Conservation (phyloP, 352 stramenopile genomes). For the Phytophthora boehmeriae region DNA sequence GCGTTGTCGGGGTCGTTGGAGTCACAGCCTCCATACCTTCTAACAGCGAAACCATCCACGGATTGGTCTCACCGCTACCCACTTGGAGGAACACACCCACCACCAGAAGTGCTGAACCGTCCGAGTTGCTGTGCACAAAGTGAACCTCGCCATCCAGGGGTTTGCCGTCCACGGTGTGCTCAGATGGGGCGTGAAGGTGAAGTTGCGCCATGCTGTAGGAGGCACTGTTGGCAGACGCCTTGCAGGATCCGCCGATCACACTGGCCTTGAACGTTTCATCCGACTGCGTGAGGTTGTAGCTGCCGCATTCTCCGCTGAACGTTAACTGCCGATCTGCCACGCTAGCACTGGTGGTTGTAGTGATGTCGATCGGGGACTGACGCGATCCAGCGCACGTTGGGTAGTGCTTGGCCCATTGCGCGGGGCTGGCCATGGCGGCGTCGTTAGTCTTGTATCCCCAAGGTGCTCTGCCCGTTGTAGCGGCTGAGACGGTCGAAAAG, state of each 20-base stretch:
- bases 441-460: constrained; percentile 33
- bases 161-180: constrained; percentile 51
- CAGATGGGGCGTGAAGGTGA: constrained; percentile 48
- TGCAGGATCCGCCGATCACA: constrained; percentile 27
- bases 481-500: constrained; percentile 9
- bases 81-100: constrained; percentile 38
- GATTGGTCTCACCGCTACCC: constrained; percentile 14
- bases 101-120: constrained; percentile 33
- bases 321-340: constrained; percentile 13
- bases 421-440: constrained; percentile 14
- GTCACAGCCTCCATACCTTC: constrained; percentile 29
- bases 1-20: neutral
- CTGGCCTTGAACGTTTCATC: constrained; percentile 27
- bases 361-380: constrained; percentile 38
- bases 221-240: constrained; percentile 14
- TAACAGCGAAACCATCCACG: constrained; percentile 35
- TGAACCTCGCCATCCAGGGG: too few relatives aligned
- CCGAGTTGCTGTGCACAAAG: too few relatives aligned
- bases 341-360: constrained; percentile 2
- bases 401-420: constrained; percentile 28
- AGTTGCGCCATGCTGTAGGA: constrained; percentile 44
- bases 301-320: constrained; percentile 22
- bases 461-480: neutral
- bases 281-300: constrained; percentile 27
- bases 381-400: constrained; percentile 27